Evolutionary conservation across 75 land plant species (phyloP).

Genomic region (Picea glauca): DNA sequence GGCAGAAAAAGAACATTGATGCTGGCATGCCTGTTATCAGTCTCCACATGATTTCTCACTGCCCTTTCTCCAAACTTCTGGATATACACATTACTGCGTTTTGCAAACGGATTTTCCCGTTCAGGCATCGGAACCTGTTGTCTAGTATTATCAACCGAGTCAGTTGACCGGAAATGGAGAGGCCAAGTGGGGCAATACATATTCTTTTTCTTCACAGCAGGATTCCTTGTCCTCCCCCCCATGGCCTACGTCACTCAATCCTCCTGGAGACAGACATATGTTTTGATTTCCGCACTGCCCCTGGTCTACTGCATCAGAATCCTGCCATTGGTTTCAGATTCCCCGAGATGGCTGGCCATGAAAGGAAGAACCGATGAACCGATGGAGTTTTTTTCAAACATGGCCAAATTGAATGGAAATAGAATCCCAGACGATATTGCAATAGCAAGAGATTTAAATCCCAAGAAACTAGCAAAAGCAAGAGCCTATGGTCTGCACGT

Average conservation of each 20-base stretch:
- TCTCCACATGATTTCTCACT: conserved; percentile 25
- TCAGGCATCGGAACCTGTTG: conserved; percentile 42
- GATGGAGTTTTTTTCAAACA: conserved; percentile 15
- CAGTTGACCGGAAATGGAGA: conserved; percentile 33
- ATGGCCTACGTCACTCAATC: conserved; percentile 32
- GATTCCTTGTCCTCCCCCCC: conserved; percentile 32
- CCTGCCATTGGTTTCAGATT: conserved; percentile 45
- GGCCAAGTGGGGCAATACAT: conserved; percentile 42
- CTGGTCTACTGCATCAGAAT: conserved; percentile 19
- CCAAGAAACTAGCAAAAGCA: neutral
- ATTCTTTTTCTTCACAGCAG: conserved; percentile 48
- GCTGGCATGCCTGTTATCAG: conserved; percentile 29
- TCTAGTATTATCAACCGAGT: conserved; percentile 44
- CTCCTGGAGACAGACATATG: conserved; percentile 41
- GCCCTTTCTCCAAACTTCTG: conserved; percentile 42
- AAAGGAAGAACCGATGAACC: conserved; percentile 32
- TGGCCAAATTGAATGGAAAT: conserved; percentile 37
- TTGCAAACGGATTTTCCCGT: conserved; percentile 33
- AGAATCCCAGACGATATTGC: conserved; percentile 14
- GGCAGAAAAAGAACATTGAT: conserved; percentile 35
- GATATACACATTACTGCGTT: conserved; percentile 37
- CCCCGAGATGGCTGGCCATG: conserved; percentile 40
- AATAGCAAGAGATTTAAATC: neutral
- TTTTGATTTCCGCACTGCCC: conserved; percentile 27
- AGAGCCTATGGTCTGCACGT: conserved; percentile 16